Evolutionary conservation across 495 filamentous ascomycete genomes (phyloP).

Genomic region (Viridothelium virens): DNA sequence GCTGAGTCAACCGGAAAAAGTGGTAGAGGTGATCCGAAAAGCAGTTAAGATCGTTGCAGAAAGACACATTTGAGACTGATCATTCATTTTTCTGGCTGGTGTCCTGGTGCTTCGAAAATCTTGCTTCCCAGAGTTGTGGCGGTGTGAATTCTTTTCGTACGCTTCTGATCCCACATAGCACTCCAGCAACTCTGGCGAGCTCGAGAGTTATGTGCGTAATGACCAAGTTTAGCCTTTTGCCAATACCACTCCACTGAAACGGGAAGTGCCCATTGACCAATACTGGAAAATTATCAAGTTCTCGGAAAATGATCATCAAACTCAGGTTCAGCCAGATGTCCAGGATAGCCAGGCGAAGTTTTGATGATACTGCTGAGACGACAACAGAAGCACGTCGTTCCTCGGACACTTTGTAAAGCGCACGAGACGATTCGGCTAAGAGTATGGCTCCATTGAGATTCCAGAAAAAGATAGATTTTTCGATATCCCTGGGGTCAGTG

Average conservation of each 20-base stretch:
- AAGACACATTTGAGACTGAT: neutral
- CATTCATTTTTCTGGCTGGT: neutral
- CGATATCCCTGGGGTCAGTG: slow-evolving; percentile 8
- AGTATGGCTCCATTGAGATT: slow-evolving; percentile 9
- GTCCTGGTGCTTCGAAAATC: neutral
- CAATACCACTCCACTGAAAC: neutral
- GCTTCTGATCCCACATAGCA: neutral
- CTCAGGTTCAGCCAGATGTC: neutral
- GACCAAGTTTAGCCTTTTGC: neutral
- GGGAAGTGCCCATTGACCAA: neutral
- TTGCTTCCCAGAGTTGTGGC: neutral
- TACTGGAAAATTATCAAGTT: slow-evolving; percentile 1
- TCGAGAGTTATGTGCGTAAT: neutral
- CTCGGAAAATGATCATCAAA: slow-evolving; percentile 5
- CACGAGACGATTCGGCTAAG: neutral
- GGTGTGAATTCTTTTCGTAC: neutral
- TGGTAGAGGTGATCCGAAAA: too few species aligned
- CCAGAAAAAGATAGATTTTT: slow-evolving; percentile 14
- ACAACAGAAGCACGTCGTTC: neutral
- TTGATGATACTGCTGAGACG: neutral
- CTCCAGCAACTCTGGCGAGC: neutral
- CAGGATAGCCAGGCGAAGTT: neutral
- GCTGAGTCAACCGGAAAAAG: neutral
- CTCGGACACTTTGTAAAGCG: neutral
- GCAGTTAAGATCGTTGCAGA: neutral